phyloP scores from a whole-genome alignment of 441 rosid genomes.

The Erodium texanum region DNA sequence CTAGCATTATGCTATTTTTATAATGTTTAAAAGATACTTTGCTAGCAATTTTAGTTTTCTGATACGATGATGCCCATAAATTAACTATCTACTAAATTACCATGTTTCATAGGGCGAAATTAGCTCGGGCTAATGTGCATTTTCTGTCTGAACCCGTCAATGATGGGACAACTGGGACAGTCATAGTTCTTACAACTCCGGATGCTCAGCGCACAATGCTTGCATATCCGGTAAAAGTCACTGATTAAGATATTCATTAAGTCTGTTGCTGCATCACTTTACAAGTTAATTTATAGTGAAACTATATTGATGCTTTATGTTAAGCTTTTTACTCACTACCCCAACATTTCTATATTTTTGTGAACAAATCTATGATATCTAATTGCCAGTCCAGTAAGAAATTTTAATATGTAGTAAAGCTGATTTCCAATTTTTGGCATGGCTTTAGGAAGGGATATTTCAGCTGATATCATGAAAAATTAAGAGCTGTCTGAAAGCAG shows the following conservation, averaged over 20 bases:
- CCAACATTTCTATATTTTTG: neutral
- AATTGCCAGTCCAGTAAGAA: neutral
- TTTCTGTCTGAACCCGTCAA: slow-evolving; percentile 74
- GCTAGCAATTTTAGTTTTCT: neutral
- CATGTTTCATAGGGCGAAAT: slow-evolving; percentile 48
- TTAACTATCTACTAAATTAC: slow-evolving; percentile 6
- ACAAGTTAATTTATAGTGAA: neutral
- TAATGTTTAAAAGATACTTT: neutral
- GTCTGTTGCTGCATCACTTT: neutral
- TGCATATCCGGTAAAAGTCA: slow-evolving; percentile 61
- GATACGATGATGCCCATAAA: slow-evolving; percentile 11
- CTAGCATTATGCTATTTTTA: neutral
- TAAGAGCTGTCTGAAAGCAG: neutral
- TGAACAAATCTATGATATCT: neutral
- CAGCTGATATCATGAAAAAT: neutral
- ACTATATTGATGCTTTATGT: neutral
- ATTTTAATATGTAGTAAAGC: neutral
- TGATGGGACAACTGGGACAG: slow-evolving; percentile 96
- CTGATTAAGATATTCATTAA: neutral
- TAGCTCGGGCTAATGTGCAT: slow-evolving; percentile 66
- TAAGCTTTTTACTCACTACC: neutral
- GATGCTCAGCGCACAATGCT: slow-evolving; percentile 98
- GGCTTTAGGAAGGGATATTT: neutral
- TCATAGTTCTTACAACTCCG: slow-evolving; percentile 90
- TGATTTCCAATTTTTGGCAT: neutral